phyloP scores from a whole-genome alignment of 768 basidiomycete genomes.

The Lentinula sp. region DNA sequence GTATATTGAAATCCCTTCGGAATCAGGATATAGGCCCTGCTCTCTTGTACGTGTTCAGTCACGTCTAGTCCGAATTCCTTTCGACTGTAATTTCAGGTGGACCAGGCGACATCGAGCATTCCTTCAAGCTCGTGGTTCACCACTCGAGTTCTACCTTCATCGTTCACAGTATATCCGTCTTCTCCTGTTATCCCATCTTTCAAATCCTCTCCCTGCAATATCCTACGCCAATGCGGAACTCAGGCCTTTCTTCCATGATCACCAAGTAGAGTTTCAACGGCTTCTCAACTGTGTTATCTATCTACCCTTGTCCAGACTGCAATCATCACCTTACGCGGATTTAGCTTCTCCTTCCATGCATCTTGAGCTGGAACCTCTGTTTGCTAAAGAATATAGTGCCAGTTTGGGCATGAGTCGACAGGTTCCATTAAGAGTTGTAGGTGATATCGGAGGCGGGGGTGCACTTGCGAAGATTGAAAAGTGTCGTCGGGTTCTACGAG shows the following conservation, averaged over 20 bases:
- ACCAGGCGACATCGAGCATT: constrained; percentile 58
- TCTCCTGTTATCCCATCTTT: constrained; percentile 56
- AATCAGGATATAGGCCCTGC: constrained; percentile 68
- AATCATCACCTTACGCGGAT: constrained; percentile 69
- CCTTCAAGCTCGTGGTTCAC: constrained; percentile 63
- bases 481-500: constrained; percentile 88
- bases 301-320: constrained; percentile 61
- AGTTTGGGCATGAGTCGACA: constrained; percentile 85
- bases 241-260: constrained; percentile 54
- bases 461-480: constrained; percentile 92
- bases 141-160: constrained; percentile 86
- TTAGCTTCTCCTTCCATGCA: constrained; percentile 68
- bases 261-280: constrained; percentile 59
- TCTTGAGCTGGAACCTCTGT: constrained; percentile 73
- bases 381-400: constrained; percentile 87
- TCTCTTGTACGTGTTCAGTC: constrained; percentile 49
- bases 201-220: constrained; percentile 55
- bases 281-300: constrained; percentile 67
- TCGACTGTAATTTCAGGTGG: constrained; percentile 55
- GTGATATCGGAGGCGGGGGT: constrained; percentile 89
- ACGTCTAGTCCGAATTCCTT: constrained; percentile 3
- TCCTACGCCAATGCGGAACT: constrained; percentile 69
- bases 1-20: constrained; percentile 62
- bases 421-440: constrained; percentile 81
- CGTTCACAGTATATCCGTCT: constrained; percentile 86